phyloP scores from a whole-genome alignment of 192 early-diverging fungal species.

The Backusella morwellensis region DNA sequence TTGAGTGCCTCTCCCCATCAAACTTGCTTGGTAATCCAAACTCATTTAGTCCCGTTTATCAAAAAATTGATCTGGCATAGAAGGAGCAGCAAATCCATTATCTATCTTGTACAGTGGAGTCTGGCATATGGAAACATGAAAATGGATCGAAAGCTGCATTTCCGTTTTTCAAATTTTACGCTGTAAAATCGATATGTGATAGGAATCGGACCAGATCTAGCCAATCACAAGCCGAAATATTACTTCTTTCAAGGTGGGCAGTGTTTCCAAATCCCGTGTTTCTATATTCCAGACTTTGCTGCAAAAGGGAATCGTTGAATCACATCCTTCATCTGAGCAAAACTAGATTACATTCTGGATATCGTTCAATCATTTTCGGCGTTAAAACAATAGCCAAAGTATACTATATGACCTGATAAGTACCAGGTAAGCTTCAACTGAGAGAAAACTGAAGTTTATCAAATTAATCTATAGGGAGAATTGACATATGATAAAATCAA shows the following conservation, averaged over 20 bases:
- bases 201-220: no score
- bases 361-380: constrained; percentile 36
- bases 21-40: no score
- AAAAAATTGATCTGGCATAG: neutral
- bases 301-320: neutral
- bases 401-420: constrained; percentile 41
- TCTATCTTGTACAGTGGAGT: neutral
- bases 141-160: no score
- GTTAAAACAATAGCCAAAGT: constrained; percentile 29
- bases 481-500: constrained; percentile 11
- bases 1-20: no score
- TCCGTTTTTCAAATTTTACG: no score
- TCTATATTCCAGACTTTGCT: no score
- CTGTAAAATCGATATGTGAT: no score
- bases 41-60: neutral
- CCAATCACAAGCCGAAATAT: no score
- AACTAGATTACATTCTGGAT: constrained; percentile 39
- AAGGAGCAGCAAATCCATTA: neutral
- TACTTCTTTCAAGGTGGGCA: no score
- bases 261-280: no score
- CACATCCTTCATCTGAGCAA: constrained; percentile 7
- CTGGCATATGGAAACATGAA: no score
- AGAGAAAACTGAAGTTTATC: constrained; percentile 15
- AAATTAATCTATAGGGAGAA: constrained; percentile 3
- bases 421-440: constrained; percentile 38